phyloP scores from a whole-genome alignment of 2,329 filamentous ascomycete genomes.

The Rosellinia necatrix region DNA sequence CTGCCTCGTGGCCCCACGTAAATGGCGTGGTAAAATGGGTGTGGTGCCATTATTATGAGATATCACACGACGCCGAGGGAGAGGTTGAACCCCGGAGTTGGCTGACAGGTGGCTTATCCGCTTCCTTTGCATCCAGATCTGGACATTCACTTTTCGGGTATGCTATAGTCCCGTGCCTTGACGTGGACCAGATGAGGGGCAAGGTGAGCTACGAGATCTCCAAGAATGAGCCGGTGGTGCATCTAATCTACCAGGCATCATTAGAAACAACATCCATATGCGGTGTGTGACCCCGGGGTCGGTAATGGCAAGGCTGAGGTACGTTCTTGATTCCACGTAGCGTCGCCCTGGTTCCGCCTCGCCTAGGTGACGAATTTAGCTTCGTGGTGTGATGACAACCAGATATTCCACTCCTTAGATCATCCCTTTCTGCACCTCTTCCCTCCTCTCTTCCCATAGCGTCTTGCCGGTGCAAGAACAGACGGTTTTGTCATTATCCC shows the following conservation, averaged over 20 bases:
- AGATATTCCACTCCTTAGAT: conserved; percentile 54
- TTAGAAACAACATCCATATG: conserved; percentile 10
- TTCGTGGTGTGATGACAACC: background rate
- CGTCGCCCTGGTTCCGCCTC: background rate
- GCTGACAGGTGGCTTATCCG: background rate
- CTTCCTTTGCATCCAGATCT: background rate
- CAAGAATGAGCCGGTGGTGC: conserved; percentile 4
- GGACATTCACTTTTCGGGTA: background rate
- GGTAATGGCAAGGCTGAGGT: conserved; percentile 6
- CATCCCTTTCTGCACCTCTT: conserved; percentile 90
- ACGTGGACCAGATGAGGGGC: conserved; percentile 7
- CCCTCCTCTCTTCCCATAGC: conserved; percentile 93
- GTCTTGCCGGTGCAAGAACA: conserved; percentile 98
- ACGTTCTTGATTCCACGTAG: background rate
- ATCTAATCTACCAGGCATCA: conserved; percentile 10
- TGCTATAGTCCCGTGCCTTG: background rate
- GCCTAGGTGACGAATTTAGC: background rate
- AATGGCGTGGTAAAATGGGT: conserved; percentile 23
- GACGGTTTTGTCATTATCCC: conserved; percentile 98
- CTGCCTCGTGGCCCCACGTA: conserved; percentile 12
- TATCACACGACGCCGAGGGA: conserved; percentile 25
- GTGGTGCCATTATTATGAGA: conserved; percentile 25
- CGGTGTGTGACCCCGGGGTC: background rate
- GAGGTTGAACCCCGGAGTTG: background rate
- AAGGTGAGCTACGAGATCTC: conserved; percentile 4